phyloP scores from a whole-genome alignment of 2,329 filamentous ascomycete genomes.

The Trichoderma gracile region DNA sequence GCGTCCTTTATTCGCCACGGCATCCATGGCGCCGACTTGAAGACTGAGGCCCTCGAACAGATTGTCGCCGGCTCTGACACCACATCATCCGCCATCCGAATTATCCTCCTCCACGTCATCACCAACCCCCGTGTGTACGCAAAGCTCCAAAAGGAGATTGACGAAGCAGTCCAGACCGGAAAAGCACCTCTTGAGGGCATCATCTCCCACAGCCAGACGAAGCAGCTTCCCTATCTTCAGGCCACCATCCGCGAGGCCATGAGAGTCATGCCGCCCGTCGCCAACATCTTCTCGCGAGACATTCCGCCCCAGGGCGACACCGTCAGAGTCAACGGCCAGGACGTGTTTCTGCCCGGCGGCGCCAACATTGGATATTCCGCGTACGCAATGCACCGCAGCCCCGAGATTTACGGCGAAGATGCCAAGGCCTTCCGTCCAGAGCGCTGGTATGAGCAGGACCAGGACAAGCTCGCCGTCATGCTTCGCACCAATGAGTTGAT shows the following conservation, averaged over 20 bases:
- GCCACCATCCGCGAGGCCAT: constrained; percentile 50
- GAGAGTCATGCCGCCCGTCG: constrained; percentile 35
- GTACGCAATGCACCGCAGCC: constrained; percentile 37
- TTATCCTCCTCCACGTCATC: constrained; percentile 53
- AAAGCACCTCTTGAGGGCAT: constrained; percentile 44
- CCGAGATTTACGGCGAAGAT: constrained; percentile 40
- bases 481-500: constrained; percentile 39
- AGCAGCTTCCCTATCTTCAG: constrained; percentile 44
- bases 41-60: constrained; percentile 37
- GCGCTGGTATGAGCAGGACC: constrained; percentile 41
- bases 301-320: constrained; percentile 31
- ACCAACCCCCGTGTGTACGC: constrained; percentile 50
- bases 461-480: constrained; percentile 37
- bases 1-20: constrained; percentile 46
- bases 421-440: constrained; percentile 39
- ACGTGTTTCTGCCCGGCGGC: constrained; percentile 40
- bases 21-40: constrained; percentile 38
- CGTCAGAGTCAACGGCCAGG: constrained; percentile 41
- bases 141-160: constrained; percentile 52
- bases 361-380: constrained; percentile 37
- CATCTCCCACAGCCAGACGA: constrained; percentile 40
- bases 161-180: constrained; percentile 46
- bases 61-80: constrained; percentile 57
- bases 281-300: constrained; percentile 34
- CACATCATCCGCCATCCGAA: constrained; percentile 42